Evolutionary conservation across 2,329 filamentous ascomycete species (phyloP).

Genomic region (Aspergillus sp.): DNA sequence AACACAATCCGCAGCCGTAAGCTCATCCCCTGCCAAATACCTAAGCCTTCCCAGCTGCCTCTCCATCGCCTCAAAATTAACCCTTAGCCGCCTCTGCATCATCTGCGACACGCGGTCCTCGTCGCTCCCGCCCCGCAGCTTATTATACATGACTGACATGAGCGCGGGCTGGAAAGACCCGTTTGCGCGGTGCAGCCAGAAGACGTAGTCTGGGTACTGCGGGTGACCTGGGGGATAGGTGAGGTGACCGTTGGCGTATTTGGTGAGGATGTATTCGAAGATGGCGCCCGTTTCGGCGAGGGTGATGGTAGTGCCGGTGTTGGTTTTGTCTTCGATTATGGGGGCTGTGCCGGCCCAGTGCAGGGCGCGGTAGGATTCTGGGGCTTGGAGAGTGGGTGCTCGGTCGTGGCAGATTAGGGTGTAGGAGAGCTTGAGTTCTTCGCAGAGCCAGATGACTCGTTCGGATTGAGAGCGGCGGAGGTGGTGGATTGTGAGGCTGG

Average conservation of each 20-base stretch:
- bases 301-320: slow-evolving; percentile 37
- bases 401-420: slow-evolving; percentile 43
- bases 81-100: slow-evolving; percentile 28
- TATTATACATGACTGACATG: slow-evolving; percentile 31
- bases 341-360: slow-evolving; percentile 53
- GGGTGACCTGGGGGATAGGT: slow-evolving; percentile 40
- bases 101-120: slow-evolving; percentile 26
- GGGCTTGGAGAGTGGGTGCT: slow-evolving; percentile 36
- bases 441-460: slow-evolving; percentile 58
- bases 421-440: slow-evolving; percentile 56
- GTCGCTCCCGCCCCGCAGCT: slow-evolving; percentile 9
- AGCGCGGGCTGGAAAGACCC: slow-evolving; percentile 39
- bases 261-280: slow-evolving; percentile 55
- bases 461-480: slow-evolving; percentile 57
- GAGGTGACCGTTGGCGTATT: slow-evolving; percentile 47
- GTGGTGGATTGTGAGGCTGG: slow-evolving; percentile 39
- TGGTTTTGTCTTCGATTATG: slow-evolving; percentile 49
- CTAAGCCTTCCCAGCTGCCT: slow-evolving; percentile 40
- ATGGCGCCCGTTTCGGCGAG: slow-evolving; percentile 56
- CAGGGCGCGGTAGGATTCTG: slow-evolving; percentile 33
- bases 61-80: slow-evolving; percentile 44
- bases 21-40: slow-evolving; percentile 56
- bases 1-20: slow-evolving; percentile 63
- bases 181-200: slow-evolving; percentile 58
- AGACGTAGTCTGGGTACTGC: slow-evolving; percentile 55